Conservation (phyloP, 2,329 filamentous ascomycete species). For the Blastomyces percursus region DNA sequence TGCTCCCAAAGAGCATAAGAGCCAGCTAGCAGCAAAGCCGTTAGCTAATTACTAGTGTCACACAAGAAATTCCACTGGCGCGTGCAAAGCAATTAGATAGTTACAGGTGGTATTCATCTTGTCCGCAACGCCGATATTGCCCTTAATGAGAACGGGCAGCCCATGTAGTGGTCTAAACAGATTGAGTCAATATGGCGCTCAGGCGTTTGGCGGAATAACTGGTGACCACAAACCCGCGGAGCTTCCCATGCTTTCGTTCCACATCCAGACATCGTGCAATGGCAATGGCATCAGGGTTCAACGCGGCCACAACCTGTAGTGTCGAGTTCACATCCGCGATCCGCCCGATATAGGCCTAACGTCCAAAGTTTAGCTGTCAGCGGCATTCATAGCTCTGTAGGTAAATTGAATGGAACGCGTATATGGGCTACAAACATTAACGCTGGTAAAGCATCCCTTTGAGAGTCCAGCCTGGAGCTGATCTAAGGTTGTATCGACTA, state of each 20-base stretch:
- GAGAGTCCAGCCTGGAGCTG: constrained; percentile 41
- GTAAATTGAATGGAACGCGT: background rate
- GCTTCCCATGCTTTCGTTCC: constrained; percentile 38
- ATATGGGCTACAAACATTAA: constrained; percentile 22
- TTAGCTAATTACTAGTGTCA: background rate
- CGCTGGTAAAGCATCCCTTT: constrained; percentile 41
- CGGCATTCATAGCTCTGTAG: background rate
- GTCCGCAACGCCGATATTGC: constrained; percentile 55
- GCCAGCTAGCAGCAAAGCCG: constrained; percentile 34
- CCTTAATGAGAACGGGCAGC: constrained; percentile 55
- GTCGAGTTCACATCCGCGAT: constrained; percentile 45
- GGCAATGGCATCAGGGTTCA: constrained; percentile 44
- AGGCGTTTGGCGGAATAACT: background rate
- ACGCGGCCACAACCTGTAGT: constrained; percentile 42
- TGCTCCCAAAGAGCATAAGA: constrained; percentile 53
- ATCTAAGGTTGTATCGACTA: constrained; percentile 44
- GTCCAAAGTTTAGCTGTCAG: background rate
- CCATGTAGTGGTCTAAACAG: constrained; percentile 46
- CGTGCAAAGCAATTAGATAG: background rate
- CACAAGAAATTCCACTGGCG: background rate
- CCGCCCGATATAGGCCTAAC: constrained; percentile 40
- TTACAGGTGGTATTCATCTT: constrained; percentile 49
- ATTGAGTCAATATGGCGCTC: constrained; percentile 2
- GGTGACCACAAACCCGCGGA: constrained; percentile 31
- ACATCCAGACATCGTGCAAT: constrained; percentile 41